Evolutionary conservation across 805 yeast species (phyloP).

Genomic region (Candida patagonica): DNA sequence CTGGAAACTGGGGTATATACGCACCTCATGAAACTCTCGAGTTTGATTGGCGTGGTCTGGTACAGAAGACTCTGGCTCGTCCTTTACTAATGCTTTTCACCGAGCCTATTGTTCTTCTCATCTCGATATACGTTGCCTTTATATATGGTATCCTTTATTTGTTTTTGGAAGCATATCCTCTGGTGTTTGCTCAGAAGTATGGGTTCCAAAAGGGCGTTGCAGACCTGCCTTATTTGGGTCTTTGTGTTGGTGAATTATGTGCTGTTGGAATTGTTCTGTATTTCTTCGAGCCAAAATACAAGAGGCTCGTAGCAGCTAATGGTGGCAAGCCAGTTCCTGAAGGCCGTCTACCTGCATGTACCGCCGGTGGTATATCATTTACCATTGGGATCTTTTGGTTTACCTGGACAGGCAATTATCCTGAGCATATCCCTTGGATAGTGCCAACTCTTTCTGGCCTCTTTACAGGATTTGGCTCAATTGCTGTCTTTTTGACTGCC

Average conservation of each 20-base stretch:
- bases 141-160: constrained; percentile 73
- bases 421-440: constrained; percentile 64
- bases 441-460: constrained; percentile 62
- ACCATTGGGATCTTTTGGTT: constrained; percentile 81
- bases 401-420: constrained; percentile 81
- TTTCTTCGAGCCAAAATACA: constrained; percentile 45
- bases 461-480: constrained; percentile 59
- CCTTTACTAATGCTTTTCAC: constrained; percentile 57
- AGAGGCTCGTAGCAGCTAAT: constrained; percentile 38
- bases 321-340: constrained; percentile 68
- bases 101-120: constrained; percentile 64
- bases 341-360: constrained; percentile 69
- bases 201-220: constrained; percentile 50
- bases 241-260: constrained; percentile 57
- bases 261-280: constrained; percentile 47
- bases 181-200: constrained; percentile 57
- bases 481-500: constrained; percentile 60
- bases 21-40: constrained; percentile 65
- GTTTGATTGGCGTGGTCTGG: constrained; percentile 48
- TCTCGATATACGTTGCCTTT: constrained; percentile 66
- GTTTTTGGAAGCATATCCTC: constrained; percentile 66
- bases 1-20: constrained; percentile 76
- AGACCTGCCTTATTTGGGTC: constrained; percentile 71
- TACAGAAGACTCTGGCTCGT: constrained; percentile 52
- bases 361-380: constrained; percentile 61